Percentiles rank a stretch among this genome's conserved stretches.
Evolutionary conservation across 2,329 filamentous ascomycete genomes (phyloP).

Genomic region (Teratosphaeria zuluensis): DNA sequence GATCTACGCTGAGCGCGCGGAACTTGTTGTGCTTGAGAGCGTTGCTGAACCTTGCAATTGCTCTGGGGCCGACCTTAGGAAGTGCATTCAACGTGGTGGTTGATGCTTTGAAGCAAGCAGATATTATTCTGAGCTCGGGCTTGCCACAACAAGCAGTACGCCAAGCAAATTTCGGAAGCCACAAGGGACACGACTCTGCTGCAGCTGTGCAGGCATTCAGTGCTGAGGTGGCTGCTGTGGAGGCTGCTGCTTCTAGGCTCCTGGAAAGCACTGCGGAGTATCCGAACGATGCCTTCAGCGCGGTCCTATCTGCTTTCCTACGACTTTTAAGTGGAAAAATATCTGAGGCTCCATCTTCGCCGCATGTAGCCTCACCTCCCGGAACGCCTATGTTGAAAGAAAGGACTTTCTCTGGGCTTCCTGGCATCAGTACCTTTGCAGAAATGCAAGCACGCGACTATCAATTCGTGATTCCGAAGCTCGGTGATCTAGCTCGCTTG

Average conservation of each 20-base stretch:
- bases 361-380: constrained; percentile 15
- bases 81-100: constrained; percentile 83
- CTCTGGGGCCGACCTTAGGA: constrained; percentile 77
- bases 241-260: constrained; percentile 73
- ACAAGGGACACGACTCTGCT: constrained; percentile 16
- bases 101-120: constrained; percentile 85
- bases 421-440: constrained; percentile 31
- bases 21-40: constrained; percentile 86
- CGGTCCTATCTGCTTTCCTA: constrained; percentile 68
- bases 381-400: constrained; percentile 15
- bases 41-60: constrained; percentile 89
- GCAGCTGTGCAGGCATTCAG: constrained; percentile 40
- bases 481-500: constrained; percentile 35
- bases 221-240: constrained; percentile 76
- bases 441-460: constrained; percentile 34
- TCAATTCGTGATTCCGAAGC: constrained; percentile 39
- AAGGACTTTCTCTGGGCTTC: constrained; percentile 34
- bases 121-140: constrained; percentile 62
- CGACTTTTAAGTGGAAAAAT: constrained; percentile 46
- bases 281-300: constrained; percentile 68
- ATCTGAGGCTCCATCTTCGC: constrained; percentile 2
- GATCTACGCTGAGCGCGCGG: constrained; percentile 63
- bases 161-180: constrained; percentile 11
- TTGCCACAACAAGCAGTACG: constrained; percentile 18
- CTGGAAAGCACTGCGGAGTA: constrained; percentile 91